Percentiles rank a stretch among this genome's conserved stretches.
phyloP scores from a whole-genome alignment of 78 protist genomes.

The Guillardia theta region DNA sequence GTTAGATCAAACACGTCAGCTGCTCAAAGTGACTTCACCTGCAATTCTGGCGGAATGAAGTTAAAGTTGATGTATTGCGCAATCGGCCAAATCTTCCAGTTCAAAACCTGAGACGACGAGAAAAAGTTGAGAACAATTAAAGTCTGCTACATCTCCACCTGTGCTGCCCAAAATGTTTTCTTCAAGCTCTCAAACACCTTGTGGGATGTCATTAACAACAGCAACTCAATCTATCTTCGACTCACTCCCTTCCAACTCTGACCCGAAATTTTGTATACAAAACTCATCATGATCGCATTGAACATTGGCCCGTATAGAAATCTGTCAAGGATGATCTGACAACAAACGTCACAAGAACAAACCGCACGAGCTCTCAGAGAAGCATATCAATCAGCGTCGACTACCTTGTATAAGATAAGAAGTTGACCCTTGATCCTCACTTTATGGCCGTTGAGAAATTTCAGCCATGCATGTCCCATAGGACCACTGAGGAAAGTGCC shows the following conservation, averaged over 20 bases:
- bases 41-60: background rate
- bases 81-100: conserved; percentile 10
- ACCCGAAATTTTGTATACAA: background rate
- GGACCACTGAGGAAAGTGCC: background rate
- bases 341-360: background rate
- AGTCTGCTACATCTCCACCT: no score
- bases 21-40: no score
- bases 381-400: background rate
- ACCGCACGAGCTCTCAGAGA: background rate
- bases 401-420: background rate
- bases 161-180: background rate
- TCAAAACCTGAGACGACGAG: background rate
- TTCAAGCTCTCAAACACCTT: background rate
- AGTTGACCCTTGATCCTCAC: background rate
- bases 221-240: no score
- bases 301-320: background rate
- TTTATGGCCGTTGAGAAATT: background rate
- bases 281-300: background rate
- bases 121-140: no score
- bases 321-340: background rate
- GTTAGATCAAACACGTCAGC: no score
- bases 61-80: background rate
- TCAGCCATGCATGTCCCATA: background rate
- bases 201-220: no score
- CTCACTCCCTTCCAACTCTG: no score